Evolutionary conservation across 495 filamentous ascomycete species (phyloP).

Genomic region (Oleoguttula mirabilis): DNA sequence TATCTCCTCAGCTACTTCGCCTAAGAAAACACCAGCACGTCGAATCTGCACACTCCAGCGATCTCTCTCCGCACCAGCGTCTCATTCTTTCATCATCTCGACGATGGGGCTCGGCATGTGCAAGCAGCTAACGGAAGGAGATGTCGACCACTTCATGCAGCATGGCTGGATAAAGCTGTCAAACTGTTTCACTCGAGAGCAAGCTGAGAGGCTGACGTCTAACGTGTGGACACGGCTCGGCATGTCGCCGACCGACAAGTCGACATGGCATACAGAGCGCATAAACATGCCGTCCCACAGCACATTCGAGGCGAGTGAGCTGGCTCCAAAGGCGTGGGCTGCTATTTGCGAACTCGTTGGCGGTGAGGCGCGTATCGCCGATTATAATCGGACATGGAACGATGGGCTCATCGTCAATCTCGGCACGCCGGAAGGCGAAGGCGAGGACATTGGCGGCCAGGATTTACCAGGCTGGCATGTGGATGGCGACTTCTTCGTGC

Average conservation of each 20-base stretch:
- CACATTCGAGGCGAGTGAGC: conserved; percentile 40
- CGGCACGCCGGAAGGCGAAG: conserved; percentile 44
- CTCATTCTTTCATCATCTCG: too few relatives aligned
- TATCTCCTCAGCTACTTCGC: too few relatives aligned
- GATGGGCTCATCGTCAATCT: conserved; percentile 66
- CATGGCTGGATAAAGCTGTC: conserved; percentile 53
- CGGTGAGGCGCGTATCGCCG: conserved; percentile 46
- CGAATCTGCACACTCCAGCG: too few relatives aligned
- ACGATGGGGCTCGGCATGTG: neutral
- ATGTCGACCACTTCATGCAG: conserved; percentile 54
- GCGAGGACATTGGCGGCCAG: conserved; percentile 36
- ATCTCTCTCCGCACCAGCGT: too few relatives aligned
- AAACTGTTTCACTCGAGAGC: conserved; percentile 48
- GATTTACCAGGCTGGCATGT: conserved; percentile 58
- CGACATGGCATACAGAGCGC: conserved; percentile 50
- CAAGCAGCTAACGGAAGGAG: conserved; percentile 40
- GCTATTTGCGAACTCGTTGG: conserved; percentile 27
- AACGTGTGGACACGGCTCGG: conserved; percentile 60
- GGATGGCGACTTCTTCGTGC: conserved; percentile 66
- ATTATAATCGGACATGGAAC: conserved; percentile 44
- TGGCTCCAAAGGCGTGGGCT: conserved; percentile 50
- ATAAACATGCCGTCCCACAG: conserved; percentile 55
- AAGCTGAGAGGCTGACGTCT: conserved; percentile 43
- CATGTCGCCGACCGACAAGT: conserved; percentile 51
- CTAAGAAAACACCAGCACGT: too few relatives aligned